phyloP scores from a whole-genome alignment of 306 rosid genomes.

The Datisca glomerata region DNA sequence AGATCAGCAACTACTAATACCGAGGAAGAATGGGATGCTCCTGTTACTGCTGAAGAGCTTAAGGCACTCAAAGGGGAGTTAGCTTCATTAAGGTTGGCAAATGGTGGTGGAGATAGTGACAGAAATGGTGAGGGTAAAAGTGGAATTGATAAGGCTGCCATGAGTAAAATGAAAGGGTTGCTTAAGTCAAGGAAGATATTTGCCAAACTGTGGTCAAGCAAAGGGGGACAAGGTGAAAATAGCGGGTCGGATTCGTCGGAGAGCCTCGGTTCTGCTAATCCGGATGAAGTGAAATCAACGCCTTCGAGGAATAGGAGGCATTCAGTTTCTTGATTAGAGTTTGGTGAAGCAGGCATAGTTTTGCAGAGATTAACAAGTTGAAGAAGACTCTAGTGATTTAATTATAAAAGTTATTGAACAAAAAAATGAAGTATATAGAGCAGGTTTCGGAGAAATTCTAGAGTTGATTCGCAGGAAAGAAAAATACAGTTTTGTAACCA shows the following conservation, averaged over 20 bases:
- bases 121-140: constrained; percentile 34
- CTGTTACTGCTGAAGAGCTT: constrained; percentile 71
- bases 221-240: constrained; percentile 75
- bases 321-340: constrained; percentile 54
- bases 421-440: too few species aligned
- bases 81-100: constrained; percentile 70
- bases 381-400: not conserved
- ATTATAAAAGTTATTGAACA: too few species aligned
- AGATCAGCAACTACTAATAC: constrained; percentile 79
- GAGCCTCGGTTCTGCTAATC: constrained; percentile 69
- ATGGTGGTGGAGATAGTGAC: constrained; percentile 31
- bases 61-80: constrained; percentile 79
- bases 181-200: constrained; percentile 78
- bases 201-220: constrained; percentile 63
- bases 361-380: not conserved
- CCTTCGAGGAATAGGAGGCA: constrained; percentile 88
- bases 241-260: constrained; percentile 93
- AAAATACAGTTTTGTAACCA: too few species aligned
- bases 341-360: not conserved
- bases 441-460: too few species aligned
- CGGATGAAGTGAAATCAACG: constrained; percentile 83
- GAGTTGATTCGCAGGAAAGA: too few species aligned
- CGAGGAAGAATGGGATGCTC: constrained; percentile 64
- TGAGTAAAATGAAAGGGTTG: constrained; percentile 69
- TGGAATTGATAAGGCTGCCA: constrained; percentile 52